A percentile compares a stretch with the other conserved stretches of the same genome.
These are phyloP conservation scores for Bothriochloa decipiens DNA, from an alignment of 176 grass and related monocot species.

Conservation along the genomic window DNA sequence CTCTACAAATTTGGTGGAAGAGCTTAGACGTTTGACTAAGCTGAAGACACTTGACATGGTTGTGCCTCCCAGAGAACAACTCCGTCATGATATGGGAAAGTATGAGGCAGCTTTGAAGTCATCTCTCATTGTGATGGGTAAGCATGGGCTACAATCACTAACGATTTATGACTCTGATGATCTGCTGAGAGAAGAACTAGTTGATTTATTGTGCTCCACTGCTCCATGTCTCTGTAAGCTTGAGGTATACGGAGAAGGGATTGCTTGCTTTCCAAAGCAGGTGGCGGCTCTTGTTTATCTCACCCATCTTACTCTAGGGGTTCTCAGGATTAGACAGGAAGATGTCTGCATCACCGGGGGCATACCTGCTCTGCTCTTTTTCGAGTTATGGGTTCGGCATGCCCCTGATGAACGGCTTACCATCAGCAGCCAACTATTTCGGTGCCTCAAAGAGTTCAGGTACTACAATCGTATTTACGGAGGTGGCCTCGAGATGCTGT, in stretches of 20 bases:
- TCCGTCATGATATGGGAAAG: background rate
- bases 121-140: background rate
- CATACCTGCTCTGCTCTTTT: background rate
- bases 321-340: background rate
- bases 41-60: background rate
- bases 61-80: background rate
- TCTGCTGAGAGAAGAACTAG: too few relatives aligned
- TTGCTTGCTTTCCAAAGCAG: background rate
- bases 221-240: background rate
- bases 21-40: too few relatives aligned
- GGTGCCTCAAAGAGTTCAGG: background rate
- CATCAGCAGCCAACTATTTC: background rate
- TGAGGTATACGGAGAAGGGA: fast-evolving
- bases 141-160: background rate
- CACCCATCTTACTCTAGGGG: fast-evolving
- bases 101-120: background rate
- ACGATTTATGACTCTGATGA: too few relatives aligned
- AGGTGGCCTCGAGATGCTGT: background rate
- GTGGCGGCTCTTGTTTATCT: background rate
- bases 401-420: background rate
- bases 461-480: too few relatives aligned
- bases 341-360: background rate
- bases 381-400: fast-evolving
- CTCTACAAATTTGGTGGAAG: too few relatives aligned
- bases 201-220: background rate